These are phyloP conservation scores for Suillus hirtellus DNA, from an alignment of 768 basidiomycete genomes.

Conservation along the genomic window DNA sequence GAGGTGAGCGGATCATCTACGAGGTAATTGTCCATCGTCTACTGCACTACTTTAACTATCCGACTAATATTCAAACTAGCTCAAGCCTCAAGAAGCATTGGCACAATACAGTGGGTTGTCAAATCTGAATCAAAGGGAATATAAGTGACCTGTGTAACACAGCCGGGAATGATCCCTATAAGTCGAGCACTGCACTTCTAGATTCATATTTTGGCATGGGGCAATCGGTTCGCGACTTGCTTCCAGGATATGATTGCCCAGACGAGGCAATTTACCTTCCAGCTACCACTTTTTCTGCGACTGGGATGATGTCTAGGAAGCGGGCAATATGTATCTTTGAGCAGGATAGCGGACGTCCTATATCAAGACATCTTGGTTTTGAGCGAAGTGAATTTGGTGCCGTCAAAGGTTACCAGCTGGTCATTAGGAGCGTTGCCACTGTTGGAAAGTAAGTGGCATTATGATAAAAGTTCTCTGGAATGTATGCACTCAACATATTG, in stretches of 20 bases:
- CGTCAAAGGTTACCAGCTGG: conserved; percentile 58
- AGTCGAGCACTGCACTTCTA: conserved; percentile 60
- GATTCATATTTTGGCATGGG: conserved; percentile 70
- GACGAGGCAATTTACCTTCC: conserved; percentile 58
- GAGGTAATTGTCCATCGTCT: conserved; percentile 38
- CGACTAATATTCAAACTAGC: conserved; percentile 29
- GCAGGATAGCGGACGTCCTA: conserved; percentile 56
- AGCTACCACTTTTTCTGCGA: conserved; percentile 48
- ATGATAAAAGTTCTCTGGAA: not conserved
- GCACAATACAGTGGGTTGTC: conserved; percentile 52
- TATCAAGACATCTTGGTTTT: conserved; percentile 59
- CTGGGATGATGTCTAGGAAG: conserved; percentile 44
- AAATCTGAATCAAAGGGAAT: not conserved
- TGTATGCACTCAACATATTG: conserved; percentile 2
- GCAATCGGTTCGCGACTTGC: conserved; percentile 50
- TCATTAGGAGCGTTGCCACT: conserved; percentile 56
- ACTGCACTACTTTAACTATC: not conserved
- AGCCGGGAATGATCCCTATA: conserved; percentile 65
- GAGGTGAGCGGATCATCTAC: conserved; percentile 60
- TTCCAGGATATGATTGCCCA: conserved; percentile 68
- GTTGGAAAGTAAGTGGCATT: conserved; percentile 57
- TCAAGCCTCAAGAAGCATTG: conserved; percentile 62
- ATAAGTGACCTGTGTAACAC: conserved; percentile 6
- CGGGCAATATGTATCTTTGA: conserved; percentile 68
- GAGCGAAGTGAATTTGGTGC: conserved; percentile 57